phyloP scores from a whole-genome alignment of 306 rosid species.

The Oemleria cerasiformis region DNA sequence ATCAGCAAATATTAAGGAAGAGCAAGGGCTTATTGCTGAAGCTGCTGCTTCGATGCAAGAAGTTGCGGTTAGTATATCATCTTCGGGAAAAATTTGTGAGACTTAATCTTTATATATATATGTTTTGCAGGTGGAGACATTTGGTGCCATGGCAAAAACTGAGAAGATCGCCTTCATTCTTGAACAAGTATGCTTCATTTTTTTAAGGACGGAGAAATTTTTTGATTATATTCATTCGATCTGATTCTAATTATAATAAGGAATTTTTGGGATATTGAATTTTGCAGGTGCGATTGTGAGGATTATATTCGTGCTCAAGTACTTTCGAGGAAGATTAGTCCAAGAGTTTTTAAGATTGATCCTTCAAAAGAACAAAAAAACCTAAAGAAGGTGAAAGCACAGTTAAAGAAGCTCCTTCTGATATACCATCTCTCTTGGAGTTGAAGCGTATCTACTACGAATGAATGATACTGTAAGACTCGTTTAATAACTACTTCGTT shows the following conservation, averaged over 20 bases:
- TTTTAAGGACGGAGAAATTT: neutral
- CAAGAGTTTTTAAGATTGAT: conserved; percentile 69
- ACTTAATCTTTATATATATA: conserved; percentile 13
- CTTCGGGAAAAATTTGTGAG: conserved; percentile 3
- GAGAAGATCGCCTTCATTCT: conserved; percentile 90
- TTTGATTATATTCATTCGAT: no score
- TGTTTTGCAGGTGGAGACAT: conserved; percentile 75
- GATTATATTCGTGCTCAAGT: conserved; percentile 80
- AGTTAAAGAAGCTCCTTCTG: conserved; percentile 81
- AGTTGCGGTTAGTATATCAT: conserved; percentile 66
- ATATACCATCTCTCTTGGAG: conserved; percentile 77
- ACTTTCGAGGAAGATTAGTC: conserved; percentile 74
- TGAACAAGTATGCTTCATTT: conserved; percentile 53
- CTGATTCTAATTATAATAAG: neutral
- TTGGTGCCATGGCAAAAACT: conserved; percentile 93
- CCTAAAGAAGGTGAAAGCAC: conserved; percentile 79
- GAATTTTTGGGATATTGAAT: neutral
- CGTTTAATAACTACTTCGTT: no score
- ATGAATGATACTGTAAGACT: conserved; percentile 65
- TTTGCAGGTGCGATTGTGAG: conserved; percentile 71
- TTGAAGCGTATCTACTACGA: conserved; percentile 80
- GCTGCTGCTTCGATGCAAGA: conserved; percentile 99
- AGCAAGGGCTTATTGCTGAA: conserved; percentile 84
- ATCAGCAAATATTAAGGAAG: conserved; percentile 90
- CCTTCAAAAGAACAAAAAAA: conserved; percentile 77